A percentile compares a stretch with the other conserved stretches of the same genome.
Evolutionary conservation across 352 stramenopile genomes (phyloP).

Genomic region (Phytophthora vignae): DNA sequence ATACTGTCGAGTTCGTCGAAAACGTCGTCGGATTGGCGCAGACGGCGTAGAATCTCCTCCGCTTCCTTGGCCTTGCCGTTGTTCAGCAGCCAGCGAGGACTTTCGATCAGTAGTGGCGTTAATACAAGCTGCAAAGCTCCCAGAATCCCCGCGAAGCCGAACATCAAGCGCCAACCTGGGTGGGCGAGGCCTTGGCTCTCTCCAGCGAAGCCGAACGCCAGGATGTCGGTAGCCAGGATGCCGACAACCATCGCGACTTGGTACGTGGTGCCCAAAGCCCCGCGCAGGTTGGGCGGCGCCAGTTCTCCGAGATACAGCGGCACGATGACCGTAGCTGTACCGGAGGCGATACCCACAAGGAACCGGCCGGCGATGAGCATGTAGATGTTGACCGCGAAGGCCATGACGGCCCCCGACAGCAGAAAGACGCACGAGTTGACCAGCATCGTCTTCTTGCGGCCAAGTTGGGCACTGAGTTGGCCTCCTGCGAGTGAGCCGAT

Average conservation of each 20-base stretch:
- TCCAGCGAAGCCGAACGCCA: conserved; percentile 68
- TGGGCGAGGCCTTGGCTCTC: conserved; percentile 51
- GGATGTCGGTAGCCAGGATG: conserved; percentile 52
- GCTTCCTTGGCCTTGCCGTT: conserved; percentile 68
- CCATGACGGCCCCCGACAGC: conserved; percentile 59
- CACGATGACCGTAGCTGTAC: conserved; percentile 73
- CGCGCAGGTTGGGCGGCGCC: conserved; percentile 69
- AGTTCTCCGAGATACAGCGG: conserved; percentile 78
- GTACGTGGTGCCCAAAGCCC: conserved; percentile 70
- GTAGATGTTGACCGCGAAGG: conserved; percentile 71
- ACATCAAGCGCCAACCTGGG: conserved; percentile 71
- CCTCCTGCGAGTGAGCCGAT: conserved; percentile 64
- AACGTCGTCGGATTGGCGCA: conserved; percentile 66
- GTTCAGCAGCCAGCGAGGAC: conserved; percentile 71
- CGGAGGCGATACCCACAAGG: conserved; percentile 69
- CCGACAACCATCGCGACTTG: conserved; percentile 73
- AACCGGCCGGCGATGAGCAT: conserved; percentile 73
- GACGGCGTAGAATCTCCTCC: conserved; percentile 49
- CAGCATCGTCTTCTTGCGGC: conserved; percentile 65
- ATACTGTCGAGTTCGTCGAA: conserved; percentile 79
- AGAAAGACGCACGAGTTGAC: conserved; percentile 67
- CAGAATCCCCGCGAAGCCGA: conserved; percentile 69
- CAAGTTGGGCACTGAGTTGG: conserved; percentile 53
- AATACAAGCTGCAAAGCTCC: conserved; percentile 61
- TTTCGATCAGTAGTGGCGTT: conserved; percentile 63